These are phyloP conservation scores for Aspergillus viridinutans DNA, from an alignment of 2,329 filamentous ascomycete species.

Conservation along the genomic window DNA sequence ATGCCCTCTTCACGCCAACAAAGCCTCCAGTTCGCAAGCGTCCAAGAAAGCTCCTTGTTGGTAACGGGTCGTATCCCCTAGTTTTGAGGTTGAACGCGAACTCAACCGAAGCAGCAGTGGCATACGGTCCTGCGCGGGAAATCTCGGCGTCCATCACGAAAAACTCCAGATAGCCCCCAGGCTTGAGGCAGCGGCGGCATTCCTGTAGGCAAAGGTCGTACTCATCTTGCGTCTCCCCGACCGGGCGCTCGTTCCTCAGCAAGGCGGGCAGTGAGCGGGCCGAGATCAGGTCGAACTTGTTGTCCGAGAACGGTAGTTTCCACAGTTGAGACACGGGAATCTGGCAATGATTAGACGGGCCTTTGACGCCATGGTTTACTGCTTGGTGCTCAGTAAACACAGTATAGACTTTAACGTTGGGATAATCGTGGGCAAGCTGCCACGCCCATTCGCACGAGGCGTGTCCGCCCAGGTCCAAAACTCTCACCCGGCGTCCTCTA, in stretches of 20 bases:
- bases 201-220: slow-evolving; percentile 82
- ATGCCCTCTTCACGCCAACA: slow-evolving; percentile 73
- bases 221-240: slow-evolving; percentile 69
- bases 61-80: slow-evolving; percentile 80
- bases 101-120: slow-evolving; percentile 79
- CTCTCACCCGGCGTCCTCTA: slow-evolving; percentile 52
- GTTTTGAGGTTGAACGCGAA: slow-evolving; percentile 88
- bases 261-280: slow-evolving; percentile 81
- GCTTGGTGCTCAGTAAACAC: slow-evolving; percentile 72
- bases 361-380: slow-evolving; percentile 70
- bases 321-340: slow-evolving; percentile 73
- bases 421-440: slow-evolving; percentile 83
- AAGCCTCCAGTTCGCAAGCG: slow-evolving; percentile 75
- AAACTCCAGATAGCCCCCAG: slow-evolving; percentile 89
- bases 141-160: slow-evolving; percentile 85
- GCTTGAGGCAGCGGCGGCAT: slow-evolving; percentile 86
- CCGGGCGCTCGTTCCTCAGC: slow-evolving; percentile 64
- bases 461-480: slow-evolving; percentile 84
- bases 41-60: slow-evolving; percentile 74
- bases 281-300: slow-evolving; percentile 87
- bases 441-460: slow-evolving; percentile 91
- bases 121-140: slow-evolving; percentile 74
- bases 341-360: slow-evolving; percentile 81
- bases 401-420: slow-evolving; percentile 81
- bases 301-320: slow-evolving; percentile 76